Base-by-base conservation (phyloP, 495 filamentous ascomycete genomes). In the Hyaloscypha bicolor region DNA sequence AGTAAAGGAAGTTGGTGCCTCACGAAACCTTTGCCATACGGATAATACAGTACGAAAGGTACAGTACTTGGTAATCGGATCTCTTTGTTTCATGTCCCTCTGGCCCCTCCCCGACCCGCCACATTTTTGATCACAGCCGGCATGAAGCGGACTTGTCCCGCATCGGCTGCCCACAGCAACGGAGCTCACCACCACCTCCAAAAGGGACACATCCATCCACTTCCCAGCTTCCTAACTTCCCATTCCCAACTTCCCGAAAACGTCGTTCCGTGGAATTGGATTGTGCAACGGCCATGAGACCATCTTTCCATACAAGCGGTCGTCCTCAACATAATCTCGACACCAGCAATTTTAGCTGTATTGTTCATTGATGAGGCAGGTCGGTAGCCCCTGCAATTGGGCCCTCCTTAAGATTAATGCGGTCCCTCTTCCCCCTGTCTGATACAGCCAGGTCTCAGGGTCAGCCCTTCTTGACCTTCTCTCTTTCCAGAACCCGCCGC, bases 401-500 rank as follows among this genome's bases (percentile, higher is more conserved):
- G 19, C 56, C 39, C 5, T 25, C 37, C 25, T 45, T 65, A 68
- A 70, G 65, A 73, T 73, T 73, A 69, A 69, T 63, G 68, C 68
- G 62, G 48, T 35, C 57, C 22, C 30, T 21, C 30, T 33, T 30
- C 31, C 52, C 65, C 68, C 58, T 68, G 66, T 67, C 60, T 65
- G 62, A 65, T 63, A 68, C 65, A 55, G 45, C 51, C 3, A 29
- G 30, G 55, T 45, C 51, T 11, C 25, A 39, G 16, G 57, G 48
- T 31, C 37, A 29, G 9, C 51, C 21, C 55, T 63, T 29, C 31
- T 19, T 21, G 9, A 30, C 42, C 55, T 65, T 32, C 39, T 33
- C 53, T 51, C 33, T 57, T 72, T 72, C 66, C 53, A 70, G 63
- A 70, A 70, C 35, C 30, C 53, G 55, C 63, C 39, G 63, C 55